phyloP scores from a whole-genome alignment of 176 grass and related monocot genomes.

The Eragrostis nindensis region DNA sequence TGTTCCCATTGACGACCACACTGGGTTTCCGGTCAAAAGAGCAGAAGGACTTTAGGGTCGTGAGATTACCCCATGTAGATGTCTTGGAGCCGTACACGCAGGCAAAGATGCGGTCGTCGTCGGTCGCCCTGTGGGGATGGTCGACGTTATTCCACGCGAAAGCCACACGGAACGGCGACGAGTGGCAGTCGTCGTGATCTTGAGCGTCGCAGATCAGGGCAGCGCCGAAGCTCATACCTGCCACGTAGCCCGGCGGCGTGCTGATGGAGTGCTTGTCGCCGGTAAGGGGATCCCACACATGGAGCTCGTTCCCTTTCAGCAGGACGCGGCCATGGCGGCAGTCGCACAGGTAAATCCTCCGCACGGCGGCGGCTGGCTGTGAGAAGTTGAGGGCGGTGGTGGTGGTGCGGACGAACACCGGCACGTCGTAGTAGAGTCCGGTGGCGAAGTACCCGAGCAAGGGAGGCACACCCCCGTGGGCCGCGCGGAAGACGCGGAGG shows the following conservation, averaged over 20 bases:
- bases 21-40: no score
- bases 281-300: background rate
- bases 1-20: no score
- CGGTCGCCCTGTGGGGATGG: no score
- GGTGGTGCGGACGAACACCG: background rate
- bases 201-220: background rate
- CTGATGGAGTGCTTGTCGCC: background rate
- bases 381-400: background rate
- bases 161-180: background rate
- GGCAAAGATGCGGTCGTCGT: no score
- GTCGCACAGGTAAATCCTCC: background rate
- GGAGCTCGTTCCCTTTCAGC: background rate
- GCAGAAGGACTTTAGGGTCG: no score
- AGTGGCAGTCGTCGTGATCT: background rate
- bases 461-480: background rate
- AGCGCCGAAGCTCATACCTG: background rate
- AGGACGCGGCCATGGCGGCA: background rate
- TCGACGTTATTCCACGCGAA: no score
- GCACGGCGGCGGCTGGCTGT: background rate
- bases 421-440: background rate
- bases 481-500: background rate
- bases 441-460: background rate
- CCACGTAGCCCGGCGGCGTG: background rate
- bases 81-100: no score
- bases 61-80: no score